Evolutionary conservation across 2,329 filamentous ascomycete species (phyloP), one percentile per base, ranked within the genome.

Genomic region (Septoria petroselini): DNA sequence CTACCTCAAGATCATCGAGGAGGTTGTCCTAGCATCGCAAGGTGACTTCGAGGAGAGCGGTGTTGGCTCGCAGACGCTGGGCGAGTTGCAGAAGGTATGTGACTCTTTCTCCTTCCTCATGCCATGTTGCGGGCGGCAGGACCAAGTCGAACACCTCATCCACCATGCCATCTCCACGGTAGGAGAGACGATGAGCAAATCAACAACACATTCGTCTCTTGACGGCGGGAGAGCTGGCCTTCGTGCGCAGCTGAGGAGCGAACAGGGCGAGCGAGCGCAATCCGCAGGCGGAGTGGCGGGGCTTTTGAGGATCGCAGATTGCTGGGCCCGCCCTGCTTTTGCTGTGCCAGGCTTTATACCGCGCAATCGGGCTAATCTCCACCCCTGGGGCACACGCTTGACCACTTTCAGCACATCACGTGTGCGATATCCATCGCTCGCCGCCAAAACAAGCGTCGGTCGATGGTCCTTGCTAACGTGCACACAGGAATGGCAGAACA

Each of bases 31-130:
- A 41, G 67, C 68, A 60, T 96, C 91, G 65, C 82, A 88, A 66
- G 87, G 91, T 66, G 93, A 97, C 72, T 97, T 98, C 69, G 93
- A 98, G 71, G 93, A 98, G 73, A 89, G 86, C 62, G 93, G 93
- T 63, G 86, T 97, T 58, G 89, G 95, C 63, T 86, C 91, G 69
- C 77, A 81, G 62, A 91, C 91, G 43, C 75, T 98, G 64, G 83
- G 91, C 60, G 88, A 95, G 70, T 76, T 98, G 77, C 85, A 84
- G 71, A 80, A 85, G 82, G 91, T 97, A 77, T 80, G 60, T 64
- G 50, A 50, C 50, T 17, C 25, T 18, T 48, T 39, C 37, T 34
- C 23, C 7, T 41, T 29, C 4, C 41, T 43, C 35, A 34, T 33
- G 31, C 34, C 12, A 30, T 15, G 14, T 21, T 18, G 7, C 6